Evolutionary conservation across 2,329 filamentous ascomycete species (phyloP), one percentile per base, ranked within the genome.

Genomic region (Sporothrix sp.): DNA sequence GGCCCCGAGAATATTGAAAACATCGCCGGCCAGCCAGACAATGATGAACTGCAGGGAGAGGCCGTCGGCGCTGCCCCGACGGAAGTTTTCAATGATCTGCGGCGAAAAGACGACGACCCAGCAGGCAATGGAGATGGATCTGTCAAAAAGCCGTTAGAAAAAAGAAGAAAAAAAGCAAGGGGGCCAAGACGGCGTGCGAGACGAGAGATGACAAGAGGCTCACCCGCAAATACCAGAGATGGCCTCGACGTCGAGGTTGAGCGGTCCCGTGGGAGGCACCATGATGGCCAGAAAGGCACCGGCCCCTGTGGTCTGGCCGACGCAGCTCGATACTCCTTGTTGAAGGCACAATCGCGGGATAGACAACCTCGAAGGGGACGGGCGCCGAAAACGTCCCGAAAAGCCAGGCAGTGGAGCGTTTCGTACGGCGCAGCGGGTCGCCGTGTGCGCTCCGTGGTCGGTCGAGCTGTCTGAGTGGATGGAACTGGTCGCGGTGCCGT

Each of bases 41-140:
- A 94, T 82, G 62, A 97, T 82, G 71, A 97, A 98, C 51, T 91
- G 84, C 14, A 60, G 54, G 1, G 58, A 60, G 13, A 60, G 52
- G 21, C 58, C 58, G 16, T 60, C 58, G 27, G 58, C 58, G 23
- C 51, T 58, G 36, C 56, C 48, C 7, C 58, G 58, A 10, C 58
- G 57, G 47, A 60, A 60, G 52, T 60, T 60, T 37, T 60, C 58
- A 40, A 59, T 84, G 60, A 98, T 96, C 60, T 98, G 93, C 2
- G 93, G 93, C 1, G 88, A 93, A 71, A 96, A 98, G 52, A 98
- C 93, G 32, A 97, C 87, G 52, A 97, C 86, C 93, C 93, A 96
- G 65, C 90, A 96, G 46, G 90, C 90, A 63, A 98, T 96, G 40
- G 88, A 95, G 59, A 98, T 90, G 8, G 90, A 95, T 32, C 42